Percentiles rank a stretch among this genome's conserved stretches.
Conservation (phyloP, 805 yeast species). For the Monosporozyma siamensis region DNA sequence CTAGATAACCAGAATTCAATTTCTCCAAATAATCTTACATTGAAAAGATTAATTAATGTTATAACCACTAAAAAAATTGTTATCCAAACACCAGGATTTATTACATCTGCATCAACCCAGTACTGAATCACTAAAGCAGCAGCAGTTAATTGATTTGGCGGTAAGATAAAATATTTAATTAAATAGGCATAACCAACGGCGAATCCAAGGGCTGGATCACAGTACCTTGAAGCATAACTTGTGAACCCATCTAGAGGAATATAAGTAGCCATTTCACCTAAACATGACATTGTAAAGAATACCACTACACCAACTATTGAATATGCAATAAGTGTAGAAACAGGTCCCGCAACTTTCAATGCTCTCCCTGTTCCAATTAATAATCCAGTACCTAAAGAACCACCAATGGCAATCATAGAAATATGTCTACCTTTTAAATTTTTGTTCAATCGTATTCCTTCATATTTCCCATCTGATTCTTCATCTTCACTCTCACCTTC, state of each 20-base stretch:
- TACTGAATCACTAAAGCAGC: constrained; percentile 41
- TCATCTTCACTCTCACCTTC: neutral
- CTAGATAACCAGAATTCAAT: constrained; percentile 40
- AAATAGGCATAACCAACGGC: constrained; percentile 37
- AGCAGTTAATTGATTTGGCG: constrained; percentile 42
- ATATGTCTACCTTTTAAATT: constrained; percentile 20
- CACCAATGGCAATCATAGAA: constrained; percentile 28
- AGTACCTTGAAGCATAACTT: constrained; percentile 42
- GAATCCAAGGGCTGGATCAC: constrained; percentile 38
- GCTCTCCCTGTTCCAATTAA: constrained; percentile 32
- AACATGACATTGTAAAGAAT: constrained; percentile 40
- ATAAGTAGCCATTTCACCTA: constrained; percentile 47
- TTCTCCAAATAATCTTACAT: constrained; percentile 43
- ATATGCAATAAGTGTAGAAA: constrained; percentile 41
- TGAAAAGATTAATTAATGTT: constrained; percentile 38
- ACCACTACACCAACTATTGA: constrained; percentile 43
- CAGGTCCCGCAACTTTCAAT: constrained; percentile 43
- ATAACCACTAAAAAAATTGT: constrained; percentile 37
- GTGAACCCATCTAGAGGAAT: constrained; percentile 59
- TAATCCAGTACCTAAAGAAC: constrained; percentile 27
- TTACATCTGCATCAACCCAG: constrained; percentile 31
- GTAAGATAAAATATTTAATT: constrained; percentile 27
- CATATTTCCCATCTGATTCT: constrained; percentile 4
- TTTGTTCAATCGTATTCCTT: constrained; percentile 7
- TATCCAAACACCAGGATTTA: constrained; percentile 38